These are phyloP conservation scores for Agaricus subrufescens DNA, from an alignment of 768 basidiomycete genomes.

Conservation along the genomic window DNA sequence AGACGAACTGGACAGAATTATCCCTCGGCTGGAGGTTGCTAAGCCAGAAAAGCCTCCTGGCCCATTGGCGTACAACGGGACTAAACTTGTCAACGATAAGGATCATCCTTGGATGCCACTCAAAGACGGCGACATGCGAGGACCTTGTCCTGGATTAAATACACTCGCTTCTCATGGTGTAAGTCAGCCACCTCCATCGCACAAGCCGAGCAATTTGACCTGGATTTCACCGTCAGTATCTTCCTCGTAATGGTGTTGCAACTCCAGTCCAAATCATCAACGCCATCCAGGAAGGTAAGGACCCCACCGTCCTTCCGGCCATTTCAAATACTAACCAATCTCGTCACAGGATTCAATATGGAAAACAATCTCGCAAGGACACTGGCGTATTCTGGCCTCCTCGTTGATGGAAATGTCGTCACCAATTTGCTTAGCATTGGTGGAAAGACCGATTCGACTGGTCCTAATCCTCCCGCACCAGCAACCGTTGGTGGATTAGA, in stretches of 20 bases:
- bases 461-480: constrained; percentile 13
- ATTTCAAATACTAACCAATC: neutral
- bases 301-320: neutral
- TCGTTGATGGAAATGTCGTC: constrained; percentile 17
- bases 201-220: neutral
- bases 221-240: constrained; percentile 3
- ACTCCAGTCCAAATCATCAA: constrained; percentile 13
- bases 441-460: constrained; percentile 14
- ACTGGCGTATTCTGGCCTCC: constrained; percentile 13
- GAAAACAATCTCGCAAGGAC: constrained; percentile 12
- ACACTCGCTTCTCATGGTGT: constrained; percentile 19
- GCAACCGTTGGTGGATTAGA: constrained; percentile 17
- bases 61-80: constrained; percentile 9
- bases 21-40: constrained; percentile 1
- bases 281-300: constrained; percentile 14
- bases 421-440: constrained; percentile 17
- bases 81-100: constrained; percentile 12
- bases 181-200: neutral
- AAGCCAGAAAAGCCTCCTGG: constrained; percentile 9
- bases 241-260: constrained; percentile 13
- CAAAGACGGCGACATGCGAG: constrained; percentile 11
- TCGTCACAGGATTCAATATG: constrained; percentile 16
- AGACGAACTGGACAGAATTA: constrained; percentile 13
- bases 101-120: constrained; percentile 16
- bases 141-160: constrained; percentile 18